Conservation (phyloP, 176 grass and related monocot species). For the Lolium multiflorum region DNA sequence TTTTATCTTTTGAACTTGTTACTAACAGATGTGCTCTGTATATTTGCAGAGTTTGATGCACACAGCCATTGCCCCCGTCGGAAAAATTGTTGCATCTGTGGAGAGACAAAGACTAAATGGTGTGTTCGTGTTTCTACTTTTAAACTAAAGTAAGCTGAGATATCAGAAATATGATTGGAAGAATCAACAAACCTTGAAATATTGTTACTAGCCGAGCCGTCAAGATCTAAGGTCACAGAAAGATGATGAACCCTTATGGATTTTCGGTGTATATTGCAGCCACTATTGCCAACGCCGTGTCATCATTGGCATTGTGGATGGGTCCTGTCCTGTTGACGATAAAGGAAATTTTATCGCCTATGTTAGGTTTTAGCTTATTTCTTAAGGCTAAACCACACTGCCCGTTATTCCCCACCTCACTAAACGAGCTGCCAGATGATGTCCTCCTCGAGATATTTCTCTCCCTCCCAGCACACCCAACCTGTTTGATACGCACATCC, state of each 20-base stretch:
- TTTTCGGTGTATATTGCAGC: not conserved
- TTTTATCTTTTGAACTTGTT: not conserved
- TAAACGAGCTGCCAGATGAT: constrained; percentile 35
- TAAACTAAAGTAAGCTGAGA: not conserved
- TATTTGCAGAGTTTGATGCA: not conserved
- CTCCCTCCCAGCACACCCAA: constrained; percentile 28
- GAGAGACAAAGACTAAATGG: not conserved
- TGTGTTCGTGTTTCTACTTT: not conserved
- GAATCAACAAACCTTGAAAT: constrained; percentile 28
- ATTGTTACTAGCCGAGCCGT: not conserved
- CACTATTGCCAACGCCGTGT: not conserved
- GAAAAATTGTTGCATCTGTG: not conserved
- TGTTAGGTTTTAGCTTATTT: not conserved
- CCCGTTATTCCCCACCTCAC: not conserved
- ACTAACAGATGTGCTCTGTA: not conserved
- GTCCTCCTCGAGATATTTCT: constrained; percentile 40
- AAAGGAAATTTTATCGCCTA: not conserved
- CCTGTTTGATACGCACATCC: constrained; percentile 26
- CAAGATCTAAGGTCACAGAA: not conserved
- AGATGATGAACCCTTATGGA: constrained; percentile 5
- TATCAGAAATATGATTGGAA: not conserved
- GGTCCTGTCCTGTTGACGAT: not conserved
- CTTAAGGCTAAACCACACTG: not conserved
- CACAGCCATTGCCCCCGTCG: not conserved
- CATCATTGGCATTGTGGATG: constrained; percentile 3